phyloP scores from a whole-genome alignment of 2,329 filamentous ascomycete genomes.

The Phialemoniopsis sp. region DNA sequence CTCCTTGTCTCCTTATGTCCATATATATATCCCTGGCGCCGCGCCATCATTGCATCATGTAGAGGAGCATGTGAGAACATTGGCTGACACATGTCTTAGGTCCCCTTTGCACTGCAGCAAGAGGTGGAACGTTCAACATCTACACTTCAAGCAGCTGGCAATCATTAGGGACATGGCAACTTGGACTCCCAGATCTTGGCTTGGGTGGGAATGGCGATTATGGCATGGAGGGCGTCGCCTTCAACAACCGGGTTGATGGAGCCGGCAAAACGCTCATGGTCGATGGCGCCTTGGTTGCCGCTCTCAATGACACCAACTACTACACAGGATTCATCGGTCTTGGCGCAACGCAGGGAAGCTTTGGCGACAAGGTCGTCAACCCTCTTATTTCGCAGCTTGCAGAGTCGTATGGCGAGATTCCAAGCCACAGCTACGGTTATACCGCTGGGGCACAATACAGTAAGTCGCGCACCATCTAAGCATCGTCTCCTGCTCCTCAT shows the following conservation, averaged over 20 bases:
- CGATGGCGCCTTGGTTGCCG: slow-evolving; percentile 41
- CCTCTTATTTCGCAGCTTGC: slow-evolving; percentile 54
- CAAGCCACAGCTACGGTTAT: slow-evolving; percentile 71
- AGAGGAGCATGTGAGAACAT: too few species aligned
- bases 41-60: too few species aligned
- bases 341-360: slow-evolving; percentile 50
- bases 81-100: slow-evolving; percentile 20
- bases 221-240: slow-evolving; percentile 47
- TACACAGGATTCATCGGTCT: slow-evolving; percentile 53
- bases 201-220: slow-evolving; percentile 60
- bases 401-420: slow-evolving; percentile 54
- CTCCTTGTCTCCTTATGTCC: not conserved
- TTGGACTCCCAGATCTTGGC: slow-evolving; percentile 56
- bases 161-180: slow-evolving; percentile 53
- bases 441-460: slow-evolving; percentile 73
- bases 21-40: slow-evolving; percentile 31
- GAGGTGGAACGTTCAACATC: slow-evolving; percentile 56
- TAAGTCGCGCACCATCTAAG: slow-evolving; percentile 29
- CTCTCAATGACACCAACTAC: slow-evolving; percentile 51
- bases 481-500: not conserved
- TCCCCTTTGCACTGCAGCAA: slow-evolving; percentile 46
- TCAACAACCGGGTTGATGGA: slow-evolving; percentile 27
- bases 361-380: slow-evolving; percentile 42
- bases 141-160: slow-evolving; percentile 53
- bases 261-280: slow-evolving; percentile 33